Conservation (phyloP, 805 yeast species). For the Sugiyamaella mastotermitis region DNA sequence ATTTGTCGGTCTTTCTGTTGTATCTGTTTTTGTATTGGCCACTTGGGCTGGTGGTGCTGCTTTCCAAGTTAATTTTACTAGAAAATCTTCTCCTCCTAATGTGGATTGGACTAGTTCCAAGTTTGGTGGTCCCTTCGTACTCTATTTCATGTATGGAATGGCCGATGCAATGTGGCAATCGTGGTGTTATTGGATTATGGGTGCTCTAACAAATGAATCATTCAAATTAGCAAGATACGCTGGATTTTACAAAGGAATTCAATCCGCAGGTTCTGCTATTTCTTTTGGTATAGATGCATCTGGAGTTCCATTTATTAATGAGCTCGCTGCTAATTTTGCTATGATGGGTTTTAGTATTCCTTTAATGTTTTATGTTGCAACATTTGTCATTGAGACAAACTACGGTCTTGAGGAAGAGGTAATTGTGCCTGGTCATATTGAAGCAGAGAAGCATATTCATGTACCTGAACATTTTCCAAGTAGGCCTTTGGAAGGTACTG, state of each 20-base stretch:
- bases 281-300: constrained; percentile 33
- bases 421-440: constrained; percentile 10
- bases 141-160: constrained; percentile 43
- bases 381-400: constrained; percentile 12
- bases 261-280: constrained; percentile 45
- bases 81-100: constrained; percentile 19
- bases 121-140: constrained; percentile 45
- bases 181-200: constrained; percentile 40
- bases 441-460: too few relatives aligned
- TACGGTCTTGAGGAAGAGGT: constrained; percentile 16
- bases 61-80: constrained; percentile 16
- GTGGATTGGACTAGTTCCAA: constrained; percentile 36
- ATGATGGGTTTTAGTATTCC: constrained; percentile 15
- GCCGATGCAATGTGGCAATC: constrained; percentile 44
- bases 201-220: constrained; percentile 42
- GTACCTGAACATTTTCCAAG: too few relatives aligned
- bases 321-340: constrained; percentile 14
- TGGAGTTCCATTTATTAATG: constrained; percentile 16
- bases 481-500: too few relatives aligned
- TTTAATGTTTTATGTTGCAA: constrained; percentile 15
- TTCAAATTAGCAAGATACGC: constrained; percentile 42
- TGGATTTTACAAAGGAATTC: constrained; percentile 43
- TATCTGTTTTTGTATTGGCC: constrained; percentile 38
- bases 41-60: constrained; percentile 36
- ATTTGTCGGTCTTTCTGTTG: constrained; percentile 40